A percentile compares a stretch with the other conserved stretches of the same genome.
Conservation (phyloP, 768 basidiomycete genomes). For the Pleurotus giganteus region DNA sequence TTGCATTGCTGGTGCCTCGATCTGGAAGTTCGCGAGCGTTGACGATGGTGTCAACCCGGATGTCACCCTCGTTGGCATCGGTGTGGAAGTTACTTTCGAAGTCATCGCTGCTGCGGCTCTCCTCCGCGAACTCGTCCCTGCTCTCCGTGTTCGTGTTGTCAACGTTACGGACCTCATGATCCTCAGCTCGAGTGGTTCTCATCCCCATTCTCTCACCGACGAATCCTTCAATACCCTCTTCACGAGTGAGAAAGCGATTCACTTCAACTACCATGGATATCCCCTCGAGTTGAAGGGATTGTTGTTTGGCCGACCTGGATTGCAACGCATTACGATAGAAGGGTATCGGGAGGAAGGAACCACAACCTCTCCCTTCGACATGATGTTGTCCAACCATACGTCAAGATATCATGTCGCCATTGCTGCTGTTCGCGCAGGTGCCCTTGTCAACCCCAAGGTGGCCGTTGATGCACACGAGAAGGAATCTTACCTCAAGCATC, state of each 20-base stretch:
- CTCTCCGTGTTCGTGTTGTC: slow-evolving; percentile 79
- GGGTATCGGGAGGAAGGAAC: slow-evolving; percentile 76
- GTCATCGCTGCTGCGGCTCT: slow-evolving; percentile 84
- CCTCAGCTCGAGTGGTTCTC: slow-evolving; percentile 61
- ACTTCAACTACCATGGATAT: slow-evolving; percentile 86
- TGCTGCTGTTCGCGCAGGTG: slow-evolving; percentile 56
- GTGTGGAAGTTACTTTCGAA: slow-evolving; percentile 87
- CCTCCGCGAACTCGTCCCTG: slow-evolving; percentile 65
- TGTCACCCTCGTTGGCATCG: slow-evolving; percentile 83
- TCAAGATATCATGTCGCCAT: slow-evolving; percentile 67
- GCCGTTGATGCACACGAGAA: slow-evolving; percentile 57
- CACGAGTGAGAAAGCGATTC: slow-evolving; percentile 63
- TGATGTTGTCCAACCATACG: slow-evolving; percentile 72
- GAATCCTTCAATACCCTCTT: slow-evolving; percentile 70
- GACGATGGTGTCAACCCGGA: slow-evolving; percentile 73
- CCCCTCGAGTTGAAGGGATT: slow-evolving; percentile 70
- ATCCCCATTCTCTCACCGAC: slow-evolving; percentile 71
- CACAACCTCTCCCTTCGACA: slow-evolving; percentile 82
- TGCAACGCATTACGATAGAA: slow-evolving; percentile 50
- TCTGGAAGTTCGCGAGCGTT: slow-evolving; percentile 82
- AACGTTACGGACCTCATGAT: slow-evolving; percentile 92
- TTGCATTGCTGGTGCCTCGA: slow-evolving; percentile 82
- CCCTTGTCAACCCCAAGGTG: slow-evolving; percentile 48
- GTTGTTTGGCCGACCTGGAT: slow-evolving; percentile 52
- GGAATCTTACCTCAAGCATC: slow-evolving; percentile 57